A percentile compares a stretch with the other conserved stretches of the same genome.
These are phyloP conservation scores for Hyaloperonospora brassicae DNA, from an alignment of 352 stramenopile species.

Conservation along the genomic window DNA sequence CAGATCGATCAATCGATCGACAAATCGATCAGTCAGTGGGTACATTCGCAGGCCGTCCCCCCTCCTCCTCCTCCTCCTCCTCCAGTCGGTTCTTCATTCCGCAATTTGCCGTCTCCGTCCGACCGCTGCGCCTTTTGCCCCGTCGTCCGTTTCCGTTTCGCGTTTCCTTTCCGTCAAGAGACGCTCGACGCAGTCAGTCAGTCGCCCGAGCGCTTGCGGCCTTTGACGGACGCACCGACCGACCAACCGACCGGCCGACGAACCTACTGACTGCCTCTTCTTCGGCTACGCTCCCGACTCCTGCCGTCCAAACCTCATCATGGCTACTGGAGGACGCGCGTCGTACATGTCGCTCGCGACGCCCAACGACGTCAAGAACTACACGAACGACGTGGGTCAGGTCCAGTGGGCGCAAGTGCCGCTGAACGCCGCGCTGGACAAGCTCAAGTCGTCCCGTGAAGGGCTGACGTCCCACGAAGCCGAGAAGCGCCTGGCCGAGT, in stretches of 20 bases:
- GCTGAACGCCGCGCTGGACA: conserved; percentile 74
- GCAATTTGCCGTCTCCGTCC: background rate
- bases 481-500: conserved; percentile 60
- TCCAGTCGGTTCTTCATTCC: background rate
- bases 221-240: background rate
- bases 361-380: conserved; percentile 72
- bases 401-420: conserved; percentile 67
- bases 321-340: conserved; percentile 42
- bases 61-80: too few relatives aligned
- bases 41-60: too few relatives aligned
- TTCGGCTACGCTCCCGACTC: too few relatives aligned
- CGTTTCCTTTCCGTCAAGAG: too few relatives aligned
- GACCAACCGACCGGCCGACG: background rate
- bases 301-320: too few relatives aligned
- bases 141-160: too few relatives aligned
- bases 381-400: conserved; percentile 69
- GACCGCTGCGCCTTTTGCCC: background rate
- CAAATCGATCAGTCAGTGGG: too few relatives aligned
- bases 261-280: too few relatives aligned
- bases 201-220: background rate
- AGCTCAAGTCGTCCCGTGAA: conserved; percentile 64
- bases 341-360: conserved; percentile 76
- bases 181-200: too few relatives aligned
- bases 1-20: too few relatives aligned
- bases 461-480: conserved; percentile 70